These are phyloP conservation scores for Chamaecyparis obtusa DNA, from an alignment of 75 land plant genomes.

Conservation along the genomic window DNA sequence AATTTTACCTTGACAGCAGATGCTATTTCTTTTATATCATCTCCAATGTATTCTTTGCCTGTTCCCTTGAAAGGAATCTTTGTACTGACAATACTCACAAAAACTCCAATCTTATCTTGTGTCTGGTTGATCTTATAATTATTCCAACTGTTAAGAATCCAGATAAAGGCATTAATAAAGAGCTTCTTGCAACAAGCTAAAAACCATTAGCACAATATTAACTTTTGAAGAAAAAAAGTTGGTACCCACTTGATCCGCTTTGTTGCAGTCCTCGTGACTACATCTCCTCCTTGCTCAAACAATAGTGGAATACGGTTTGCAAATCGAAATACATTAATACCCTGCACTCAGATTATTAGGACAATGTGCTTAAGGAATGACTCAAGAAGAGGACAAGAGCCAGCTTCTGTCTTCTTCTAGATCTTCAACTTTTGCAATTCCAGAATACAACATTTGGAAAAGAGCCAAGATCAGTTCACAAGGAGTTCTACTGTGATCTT, in stretches of 20 bases:
- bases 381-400: background rate
- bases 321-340: slow-evolving; percentile 92
- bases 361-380: background rate
- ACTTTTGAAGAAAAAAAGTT: background rate
- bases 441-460: background rate
- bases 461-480: background rate
- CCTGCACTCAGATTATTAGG: slow-evolving; percentile 38
- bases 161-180: background rate
- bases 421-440: background rate
- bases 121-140: slow-evolving; percentile 92
- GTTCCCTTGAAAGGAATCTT: slow-evolving; percentile 99
- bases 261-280: slow-evolving; percentile 90
- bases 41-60: slow-evolving; percentile 99
- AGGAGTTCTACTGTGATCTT: background rate
- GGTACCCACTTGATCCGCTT: slow-evolving; percentile 85
- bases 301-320: slow-evolving; percentile 98
- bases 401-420: background rate
- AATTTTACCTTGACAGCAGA: slow-evolving; percentile 86
- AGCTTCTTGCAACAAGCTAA: background rate
- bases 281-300: slow-evolving; percentile 99
- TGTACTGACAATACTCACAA: slow-evolving; percentile 98
- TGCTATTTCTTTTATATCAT: slow-evolving; percentile 93
- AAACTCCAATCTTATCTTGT: slow-evolving; percentile 98
- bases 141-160: slow-evolving; percentile 64
- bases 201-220: background rate